A percentile compares a stretch with the other conserved stretches of the same genome.
phyloP scores from a whole-genome alignment of 148 eudicot species.

The Heliamphora exappendiculata region DNA sequence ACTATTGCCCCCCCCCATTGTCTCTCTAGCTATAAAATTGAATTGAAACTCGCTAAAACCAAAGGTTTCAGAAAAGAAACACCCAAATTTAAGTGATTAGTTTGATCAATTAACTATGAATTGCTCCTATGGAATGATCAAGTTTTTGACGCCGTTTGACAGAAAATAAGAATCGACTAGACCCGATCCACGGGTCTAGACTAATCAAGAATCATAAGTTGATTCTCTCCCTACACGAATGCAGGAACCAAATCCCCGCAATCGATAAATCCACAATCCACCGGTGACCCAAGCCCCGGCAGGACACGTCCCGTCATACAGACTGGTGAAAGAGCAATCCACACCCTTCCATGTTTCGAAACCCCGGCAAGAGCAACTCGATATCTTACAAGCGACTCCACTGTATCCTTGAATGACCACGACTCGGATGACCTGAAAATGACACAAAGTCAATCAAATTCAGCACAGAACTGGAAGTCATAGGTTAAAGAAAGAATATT shows the following conservation, averaged over 20 bases:
- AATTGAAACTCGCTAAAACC: too few relatives aligned
- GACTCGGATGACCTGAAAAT: constrained; percentile 14
- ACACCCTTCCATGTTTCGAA: constrained; percentile 15
- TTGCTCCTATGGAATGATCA: neutral
- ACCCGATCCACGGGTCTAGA: constrained; percentile 2
- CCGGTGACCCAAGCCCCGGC: constrained; percentile 13
- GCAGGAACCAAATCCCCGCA: constrained; percentile 10
- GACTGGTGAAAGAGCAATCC: constrained; percentile 24
- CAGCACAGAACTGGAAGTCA: neutral
- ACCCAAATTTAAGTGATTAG: too few relatives aligned
- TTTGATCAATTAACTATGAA: too few relatives aligned
- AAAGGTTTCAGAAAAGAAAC: neutral
- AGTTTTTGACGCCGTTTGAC: neutral
- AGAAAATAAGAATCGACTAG: neutral
- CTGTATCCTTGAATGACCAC: constrained; percentile 19
- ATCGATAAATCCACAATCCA: constrained; percentile 2
- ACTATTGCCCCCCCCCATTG: too few relatives aligned
- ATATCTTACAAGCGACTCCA: constrained; percentile 22
- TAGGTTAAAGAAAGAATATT: neutral
- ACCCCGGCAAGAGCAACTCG: constrained; percentile 8
- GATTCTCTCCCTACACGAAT: neutral
- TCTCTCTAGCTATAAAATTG: too few relatives aligned
- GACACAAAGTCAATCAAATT: neutral
- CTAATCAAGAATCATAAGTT: constrained; percentile 14
- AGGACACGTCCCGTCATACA: neutral